Evolutionary conservation across 2,329 filamentous ascomycete species (phyloP).

Genomic region (Pestalotiopsis sp.): DNA sequence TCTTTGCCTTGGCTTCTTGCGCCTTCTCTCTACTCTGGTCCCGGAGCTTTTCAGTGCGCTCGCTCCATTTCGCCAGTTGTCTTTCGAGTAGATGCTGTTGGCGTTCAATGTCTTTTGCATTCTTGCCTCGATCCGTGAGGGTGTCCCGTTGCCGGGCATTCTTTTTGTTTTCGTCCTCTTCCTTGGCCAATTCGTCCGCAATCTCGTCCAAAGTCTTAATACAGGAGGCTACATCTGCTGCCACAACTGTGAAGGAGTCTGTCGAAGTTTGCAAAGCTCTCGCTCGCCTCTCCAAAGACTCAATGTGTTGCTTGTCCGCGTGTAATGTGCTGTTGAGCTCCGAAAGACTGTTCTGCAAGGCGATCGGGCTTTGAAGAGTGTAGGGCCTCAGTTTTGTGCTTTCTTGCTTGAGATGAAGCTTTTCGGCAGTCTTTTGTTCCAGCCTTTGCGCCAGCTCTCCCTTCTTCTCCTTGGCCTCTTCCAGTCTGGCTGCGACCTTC

Average conservation of each 20-base stretch:
- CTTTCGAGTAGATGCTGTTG: constrained; percentile 82
- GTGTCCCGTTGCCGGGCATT: constrained; percentile 84
- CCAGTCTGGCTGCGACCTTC: constrained; percentile 78
- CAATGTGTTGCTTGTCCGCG: constrained; percentile 82
- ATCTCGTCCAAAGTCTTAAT: constrained; percentile 91
- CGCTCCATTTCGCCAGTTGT: constrained; percentile 83
- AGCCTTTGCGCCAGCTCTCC: constrained; percentile 71
- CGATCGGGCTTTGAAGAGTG: constrained; percentile 83
- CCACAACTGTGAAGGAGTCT: constrained; percentile 85
- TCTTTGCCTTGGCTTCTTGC: constrained; percentile 78
- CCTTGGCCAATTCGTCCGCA: constrained; percentile 79
- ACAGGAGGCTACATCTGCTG: constrained; percentile 83
- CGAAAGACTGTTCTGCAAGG: constrained; percentile 78
- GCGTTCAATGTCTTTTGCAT: constrained; percentile 88
- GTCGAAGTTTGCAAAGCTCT: constrained; percentile 88
- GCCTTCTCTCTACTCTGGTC: constrained; percentile 82
- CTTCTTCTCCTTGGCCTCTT: constrained; percentile 82
- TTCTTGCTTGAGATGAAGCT: constrained; percentile 77
- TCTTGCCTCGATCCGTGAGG: constrained; percentile 84
- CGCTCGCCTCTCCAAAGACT: constrained; percentile 83
- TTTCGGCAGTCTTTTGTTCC: constrained; percentile 72
- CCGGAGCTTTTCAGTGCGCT: constrained; percentile 82
- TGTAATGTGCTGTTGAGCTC: constrained; percentile 81
- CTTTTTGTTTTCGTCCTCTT: constrained; percentile 85
- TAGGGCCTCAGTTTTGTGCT: constrained; percentile 90